Base-by-base conservation (phyloP, 2,329 filamentous ascomycete species). In the Neophaeococcomyces mojaviensis region DNA sequence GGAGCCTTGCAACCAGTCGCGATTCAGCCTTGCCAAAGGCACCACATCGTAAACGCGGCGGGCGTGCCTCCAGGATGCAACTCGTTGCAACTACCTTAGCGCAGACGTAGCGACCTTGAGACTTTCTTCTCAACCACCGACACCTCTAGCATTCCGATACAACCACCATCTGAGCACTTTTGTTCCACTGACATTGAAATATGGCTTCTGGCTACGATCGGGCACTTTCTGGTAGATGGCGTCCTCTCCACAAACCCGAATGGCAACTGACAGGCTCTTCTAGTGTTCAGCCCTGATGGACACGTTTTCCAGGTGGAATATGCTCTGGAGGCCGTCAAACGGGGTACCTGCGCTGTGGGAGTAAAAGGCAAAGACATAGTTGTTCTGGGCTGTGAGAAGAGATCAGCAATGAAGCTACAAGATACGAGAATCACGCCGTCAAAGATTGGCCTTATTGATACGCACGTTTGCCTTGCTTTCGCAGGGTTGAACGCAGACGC, bases 261-360 rank as follows among this genome's bases (percentile, higher is more conserved):
- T 39, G 12, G 16, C 8, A 13, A 15, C 20, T 18, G 4, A 37
- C 26, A 30, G 49, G 42, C 30, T 34, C 31, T 30, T 40, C 33
- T 48, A 54, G 59, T 73, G 81, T 68, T 83, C 64, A 97, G 90
- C 79, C 92, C 92, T 63, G 92, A 98, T 72, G 92, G 92, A 70
- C 92, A 98, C 75, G 92, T 98, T 62, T 98, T 98, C 74, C 92
- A 98, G 72, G 92, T 98, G 63, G 92, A 98, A 78, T 98, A 98
- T 79, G 92, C 92, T 47, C 85, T 94, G 58, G 92, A 98, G 73
- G 92, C 92, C 58, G 92, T 98, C 58, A 98, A 98, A 78, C 76
- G 92, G 88, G 92, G 88, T 71, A 98, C 92, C 61, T 98, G 92
- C 72, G 92, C 94, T 39, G 92, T 98, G 45, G 92, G 89, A 58